Base-by-base conservation (phyloP, 2,329 filamentous ascomycete species). In the Monosporascus sp. region DNA sequence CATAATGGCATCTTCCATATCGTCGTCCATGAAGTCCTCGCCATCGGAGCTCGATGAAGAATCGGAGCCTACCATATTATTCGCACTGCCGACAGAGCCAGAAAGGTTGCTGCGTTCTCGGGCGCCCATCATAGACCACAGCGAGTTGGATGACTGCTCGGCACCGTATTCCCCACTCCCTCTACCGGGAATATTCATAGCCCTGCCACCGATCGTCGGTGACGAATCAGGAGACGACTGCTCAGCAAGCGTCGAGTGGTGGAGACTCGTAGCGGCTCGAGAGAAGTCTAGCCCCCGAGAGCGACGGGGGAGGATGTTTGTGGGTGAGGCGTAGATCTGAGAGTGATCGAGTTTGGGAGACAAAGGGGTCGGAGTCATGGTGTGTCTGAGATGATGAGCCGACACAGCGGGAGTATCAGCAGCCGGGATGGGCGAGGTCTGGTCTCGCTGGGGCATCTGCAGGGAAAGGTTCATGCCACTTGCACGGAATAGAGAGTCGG, bases 221-320 rank as follows among this genome's bases (percentile, higher is more conserved):
- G 92, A 97, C 0, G 91, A 94, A 68, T 96, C 91, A 3, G 92
- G 91, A 5, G 89, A 94, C 1, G 89, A 88, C 68, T 87, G 84
- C 62, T 96, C 90, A 52, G 93, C 92, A 8, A 97, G 81, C 0
- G 89, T 97, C 17, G 93, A 97, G 71, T 97, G 94, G 72, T 97
- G 94, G 22, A 99, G 78, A 67, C 92, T 96, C 11, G 93, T 97
- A 57, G 91, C 94, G 11, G 92, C 92, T 61, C 93, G 83, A 41
- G 93, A 93, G 70, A 96, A 97, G 72, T 97, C 93, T 56, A 97
- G 78, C 44, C 93, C 93, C 52, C 93, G 84, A 31, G 92, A 97
- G 56, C 92, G 86, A 59, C 93, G 85, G 19, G 93, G 93, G 7
- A 97, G 80, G 47, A 96, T 88, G 51, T 92, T 95, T 26, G 89